These are phyloP conservation scores for Tuber melanosporum DNA, from an alignment of 495 filamentous ascomycete species.

Conservation along the genomic window DNA sequence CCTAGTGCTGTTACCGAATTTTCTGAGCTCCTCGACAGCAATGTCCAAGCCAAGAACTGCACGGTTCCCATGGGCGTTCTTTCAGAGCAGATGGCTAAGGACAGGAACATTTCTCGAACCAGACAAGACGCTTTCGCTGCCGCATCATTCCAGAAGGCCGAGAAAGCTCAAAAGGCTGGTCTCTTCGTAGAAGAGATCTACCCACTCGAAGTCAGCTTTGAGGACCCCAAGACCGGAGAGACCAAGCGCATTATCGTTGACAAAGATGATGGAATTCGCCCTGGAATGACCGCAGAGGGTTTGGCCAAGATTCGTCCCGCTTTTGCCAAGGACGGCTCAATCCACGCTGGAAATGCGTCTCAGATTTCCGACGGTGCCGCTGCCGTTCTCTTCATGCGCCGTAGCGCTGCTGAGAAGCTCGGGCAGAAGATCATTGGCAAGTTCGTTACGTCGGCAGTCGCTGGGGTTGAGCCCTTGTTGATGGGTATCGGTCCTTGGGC, in stretches of 20 bases:
- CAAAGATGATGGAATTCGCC: conserved; percentile 79
- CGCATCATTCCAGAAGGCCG: conserved; percentile 78
- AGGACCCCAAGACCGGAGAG: conserved; percentile 87
- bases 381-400: conserved; percentile 92
- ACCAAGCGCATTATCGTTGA: conserved; percentile 75
- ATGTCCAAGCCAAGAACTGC: conserved; percentile 84
- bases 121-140: conserved; percentile 88
- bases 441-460: conserved; percentile 73
- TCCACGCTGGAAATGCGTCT: conserved; percentile 91
- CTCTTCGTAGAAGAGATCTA: conserved; percentile 91
- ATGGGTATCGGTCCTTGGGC: conserved; percentile 97
- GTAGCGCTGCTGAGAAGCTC: conserved; percentile 78
- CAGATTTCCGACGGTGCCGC: conserved; percentile 96
- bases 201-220: conserved; percentile 72
- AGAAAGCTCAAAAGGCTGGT: conserved; percentile 75
- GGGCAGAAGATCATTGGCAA: conserved; percentile 87
- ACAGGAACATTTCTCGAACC: conserved; percentile 61
- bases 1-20: conserved; percentile 89
- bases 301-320: conserved; percentile 84
- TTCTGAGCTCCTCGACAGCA: conserved; percentile 78
- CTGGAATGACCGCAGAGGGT: conserved; percentile 77
- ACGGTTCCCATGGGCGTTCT: conserved; percentile 96
- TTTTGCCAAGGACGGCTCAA: conserved; percentile 84
- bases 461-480: conserved; percentile 83
- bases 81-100: conserved; percentile 91